phyloP scores from a whole-genome alignment of 1,284 basidiomycete genomes.

The Polyporus tsugae region DNA sequence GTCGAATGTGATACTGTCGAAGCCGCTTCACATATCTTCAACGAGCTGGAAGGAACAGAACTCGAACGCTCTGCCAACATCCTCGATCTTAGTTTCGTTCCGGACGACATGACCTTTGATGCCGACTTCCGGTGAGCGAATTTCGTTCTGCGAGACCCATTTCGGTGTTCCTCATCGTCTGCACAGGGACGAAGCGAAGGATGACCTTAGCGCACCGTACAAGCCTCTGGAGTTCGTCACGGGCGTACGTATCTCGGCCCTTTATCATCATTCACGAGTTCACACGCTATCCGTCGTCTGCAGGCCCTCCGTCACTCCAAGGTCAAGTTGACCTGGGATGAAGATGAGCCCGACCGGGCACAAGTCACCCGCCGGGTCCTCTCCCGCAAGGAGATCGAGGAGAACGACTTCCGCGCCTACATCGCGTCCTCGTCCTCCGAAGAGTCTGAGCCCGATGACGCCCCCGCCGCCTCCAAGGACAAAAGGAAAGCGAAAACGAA shows the following conservation, averaged over 20 bases:
- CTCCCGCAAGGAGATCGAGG: conserved; percentile 86
- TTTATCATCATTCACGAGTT: neutral
- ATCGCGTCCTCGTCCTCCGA: conserved; percentile 74
- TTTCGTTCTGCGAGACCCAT: neutral
- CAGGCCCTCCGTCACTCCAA: conserved; percentile 98
- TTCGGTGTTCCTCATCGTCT: conserved; percentile 18
- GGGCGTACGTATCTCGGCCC: conserved; percentile 64
- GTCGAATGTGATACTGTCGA: conserved; percentile 87
- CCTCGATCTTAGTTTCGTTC: conserved; percentile 94
- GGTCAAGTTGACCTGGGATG: conserved; percentile 98
- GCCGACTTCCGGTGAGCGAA: conserved; percentile 72
- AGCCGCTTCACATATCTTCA: conserved; percentile 84
- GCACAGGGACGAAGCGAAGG: conserved; percentile 85
- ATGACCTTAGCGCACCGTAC: conserved; percentile 71
- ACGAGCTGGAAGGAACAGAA: conserved; percentile 94
- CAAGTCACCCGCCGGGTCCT: conserved; percentile 83
- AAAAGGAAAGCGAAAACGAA: conserved; percentile 36
- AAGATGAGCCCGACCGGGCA: conserved; percentile 92
- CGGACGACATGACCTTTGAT: conserved; percentile 92
- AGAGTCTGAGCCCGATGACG: conserved; percentile 52
- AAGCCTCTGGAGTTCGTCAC: conserved; percentile 93
- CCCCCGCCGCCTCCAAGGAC: conserved; percentile 19
- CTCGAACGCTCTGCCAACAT: conserved; percentile 97
- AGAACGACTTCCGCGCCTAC: conserved; percentile 87
- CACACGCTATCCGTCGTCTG: neutral